Base-by-base conservation (phyloP, 2,329 filamentous ascomycete genomes). In the Aspergillus sp. region DNA sequence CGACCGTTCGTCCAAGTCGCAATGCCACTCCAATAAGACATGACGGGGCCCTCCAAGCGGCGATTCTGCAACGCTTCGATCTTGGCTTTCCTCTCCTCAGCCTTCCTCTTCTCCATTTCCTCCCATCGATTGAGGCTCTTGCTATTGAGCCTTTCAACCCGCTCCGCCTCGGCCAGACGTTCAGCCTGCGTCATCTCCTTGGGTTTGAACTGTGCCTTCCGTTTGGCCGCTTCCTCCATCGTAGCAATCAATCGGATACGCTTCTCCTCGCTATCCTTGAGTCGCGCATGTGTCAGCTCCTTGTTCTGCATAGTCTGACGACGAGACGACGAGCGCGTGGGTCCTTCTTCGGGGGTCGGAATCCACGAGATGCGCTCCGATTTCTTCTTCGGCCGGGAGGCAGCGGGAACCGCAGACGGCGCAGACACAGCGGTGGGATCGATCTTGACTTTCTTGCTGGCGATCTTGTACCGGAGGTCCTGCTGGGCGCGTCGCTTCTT, bases 101-200 rank as follows among this genome's bases (percentile, higher is more conserved):
- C 88, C 53, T 93, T 85, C 68, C 88, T 85, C 73, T 90, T 91
- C 74, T 99, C 94, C 6, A 90, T 89, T 70, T 90, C 88, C 70
- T 97, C 92, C 92, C 93, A 97, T 51, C 90, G 82, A 66, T 93
- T 96, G 65, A 96, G 75, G 71, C 88, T 97, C 79, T 90, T 95
- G 61, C 87, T 83, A 71, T 99, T 96, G 63, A 86, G 80, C 71
- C 88, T 87, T 72, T 97, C 94, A 6, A 95, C 86, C 48, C 86
- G 76, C 16, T 87, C 89, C 1, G 92, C 92, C 71, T 95, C 90
- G 24, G 84, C 86, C 24, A 96, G 79, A 35, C 91, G 83, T 68
- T 97, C 87, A 42, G 84, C 90, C 71, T 96, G 93, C 5, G 91
- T 95, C 83, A 95, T 85, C 24, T 87, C 82, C 53, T 87, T 88